Evolutionary conservation across 2,329 filamentous ascomycete genomes (phyloP), one percentile per base, ranked within the genome.

Genomic region (Hypoxylon sp.): DNA sequence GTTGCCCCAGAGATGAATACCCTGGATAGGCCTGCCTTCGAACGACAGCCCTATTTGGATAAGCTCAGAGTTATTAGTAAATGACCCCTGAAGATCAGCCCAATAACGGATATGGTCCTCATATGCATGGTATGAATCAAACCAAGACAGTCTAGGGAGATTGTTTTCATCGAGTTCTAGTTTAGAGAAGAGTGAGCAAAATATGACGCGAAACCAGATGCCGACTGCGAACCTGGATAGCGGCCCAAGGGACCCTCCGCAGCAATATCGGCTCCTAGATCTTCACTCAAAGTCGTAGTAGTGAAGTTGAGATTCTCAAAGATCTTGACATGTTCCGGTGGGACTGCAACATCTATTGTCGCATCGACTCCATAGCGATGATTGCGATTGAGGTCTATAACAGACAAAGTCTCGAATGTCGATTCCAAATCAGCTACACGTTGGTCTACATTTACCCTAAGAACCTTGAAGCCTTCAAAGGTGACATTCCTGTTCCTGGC

Each of bases 1-100:
- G 59, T 74, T 80, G n/a, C 85, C 86, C 79, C 82, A 87, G 63
- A 88, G 80, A 73, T 87, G 85, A 47, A 88, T 81, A 17, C 89
- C 92, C 17, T 87, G 87, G 26, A 94, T 92, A 61, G 78, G 67
- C 19, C 83, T 79, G 1, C 83, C 83, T 58, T 85, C 75, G 22
- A 80, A 79, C 5, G 85, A 86, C 5, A 73, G 77, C 3, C 86
- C 86, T 5, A 80, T 77, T 14, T 77, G 79, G 42, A 87, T 79
- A 47, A 86, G 80, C 72, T 86, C 83, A 11, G 85, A 81, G 67
- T 85, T 83, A 3, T 76, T 68, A 2, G 85, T 80, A 71, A 85
- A 84, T 2, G 78, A 72, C 1, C 79, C 77, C 29, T 82, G 80
- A 10, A 89, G 77, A 63, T 85, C 81, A 3, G 79, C 77, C 72